Percentiles rank a stretch among this genome's conserved stretches.
Conservation (phyloP, 31 red algal species). For the Asparagopsis taxiformis region DNA sequence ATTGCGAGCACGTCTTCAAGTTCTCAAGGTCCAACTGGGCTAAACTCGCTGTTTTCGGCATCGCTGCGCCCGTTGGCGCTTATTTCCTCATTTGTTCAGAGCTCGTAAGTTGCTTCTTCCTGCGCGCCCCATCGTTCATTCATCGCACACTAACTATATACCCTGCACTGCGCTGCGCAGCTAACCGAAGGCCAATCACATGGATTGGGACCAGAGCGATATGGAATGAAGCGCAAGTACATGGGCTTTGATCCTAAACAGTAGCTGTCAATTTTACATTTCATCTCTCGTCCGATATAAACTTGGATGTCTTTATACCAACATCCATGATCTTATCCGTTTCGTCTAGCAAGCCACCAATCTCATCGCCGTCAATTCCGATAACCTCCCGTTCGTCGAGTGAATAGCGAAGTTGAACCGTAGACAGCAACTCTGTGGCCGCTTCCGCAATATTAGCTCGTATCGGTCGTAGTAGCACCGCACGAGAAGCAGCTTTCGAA, state of each 20-base stretch:
- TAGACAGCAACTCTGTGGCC: slow-evolving; percentile 68
- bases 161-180: not conserved
- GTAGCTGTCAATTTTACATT: not conserved
- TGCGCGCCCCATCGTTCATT: not conserved
- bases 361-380: slow-evolving; percentile 65
- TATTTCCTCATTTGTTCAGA: slow-evolving; percentile 46
- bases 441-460: slow-evolving; percentile 71
- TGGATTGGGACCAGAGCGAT: slow-evolving; percentile 13
- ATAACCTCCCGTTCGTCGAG: slow-evolving; percentile 83
- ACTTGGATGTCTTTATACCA: slow-evolving; percentile 2
- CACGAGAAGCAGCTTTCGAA: slow-evolving; percentile 39
- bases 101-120: slow-evolving; percentile 28
- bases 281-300: too few relatives aligned
- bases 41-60: slow-evolving; percentile 55
- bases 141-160: not conserved
- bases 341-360: slow-evolving; percentile 47
- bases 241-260: slow-evolving; percentile 11
- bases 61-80: slow-evolving; percentile 52
- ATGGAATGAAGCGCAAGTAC: slow-evolving; percentile 16
- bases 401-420: slow-evolving; percentile 75
- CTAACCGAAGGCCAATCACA: slow-evolving; percentile 18
- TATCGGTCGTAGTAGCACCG: slow-evolving; percentile 59
- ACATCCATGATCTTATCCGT: slow-evolving; percentile 57
- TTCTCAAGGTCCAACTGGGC: slow-evolving; percentile 52
- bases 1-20: slow-evolving; percentile 70